Conservation (phyloP, 2,329 filamentous ascomycete genomes). For the Penicillium sp. region DNA sequence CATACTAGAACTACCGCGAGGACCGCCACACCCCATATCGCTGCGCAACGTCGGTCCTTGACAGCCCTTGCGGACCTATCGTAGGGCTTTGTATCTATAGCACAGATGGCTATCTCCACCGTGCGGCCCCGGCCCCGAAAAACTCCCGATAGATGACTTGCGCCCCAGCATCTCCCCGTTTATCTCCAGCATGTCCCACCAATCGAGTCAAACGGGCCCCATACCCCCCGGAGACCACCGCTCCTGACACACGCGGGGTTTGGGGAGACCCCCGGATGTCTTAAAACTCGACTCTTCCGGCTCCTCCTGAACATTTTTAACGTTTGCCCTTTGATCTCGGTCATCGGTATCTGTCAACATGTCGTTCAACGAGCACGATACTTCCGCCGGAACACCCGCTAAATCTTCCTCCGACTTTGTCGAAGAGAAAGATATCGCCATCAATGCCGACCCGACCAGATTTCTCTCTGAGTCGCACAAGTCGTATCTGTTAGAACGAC, state of each 20-base stretch:
- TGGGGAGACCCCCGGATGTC: neutral
- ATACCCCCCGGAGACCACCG: constrained; percentile 7
- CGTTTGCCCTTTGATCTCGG: neutral
- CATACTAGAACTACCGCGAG: constrained; percentile 2
- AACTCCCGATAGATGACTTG: neutral
- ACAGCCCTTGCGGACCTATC: neutral
- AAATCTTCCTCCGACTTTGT: constrained; percentile 15
- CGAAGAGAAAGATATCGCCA: constrained; percentile 18
- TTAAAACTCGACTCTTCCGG: neutral
- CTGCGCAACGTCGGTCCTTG: neutral
- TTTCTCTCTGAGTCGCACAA: constrained; percentile 28
- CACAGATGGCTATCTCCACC: neutral
- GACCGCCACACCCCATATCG: neutral
- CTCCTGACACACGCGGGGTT: constrained; percentile 9
- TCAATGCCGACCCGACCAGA: constrained; percentile 6
- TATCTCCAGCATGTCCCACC: constrained; percentile 1
- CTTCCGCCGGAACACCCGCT: neutral
- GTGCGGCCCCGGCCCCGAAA: neutral
- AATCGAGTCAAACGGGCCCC: neutral
- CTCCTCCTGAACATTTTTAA: neutral
- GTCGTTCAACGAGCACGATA: neutral
- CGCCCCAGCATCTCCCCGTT: neutral
- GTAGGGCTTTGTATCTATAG: neutral
- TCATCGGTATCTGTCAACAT: constrained; percentile 4
- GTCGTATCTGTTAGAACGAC: constrained; percentile 54